Percentiles rank a stretch among this genome's conserved stretches.
Evolutionary conservation across 345 rosid genomes (phyloP).

Genomic region (Lepidium aucheri): DNA sequence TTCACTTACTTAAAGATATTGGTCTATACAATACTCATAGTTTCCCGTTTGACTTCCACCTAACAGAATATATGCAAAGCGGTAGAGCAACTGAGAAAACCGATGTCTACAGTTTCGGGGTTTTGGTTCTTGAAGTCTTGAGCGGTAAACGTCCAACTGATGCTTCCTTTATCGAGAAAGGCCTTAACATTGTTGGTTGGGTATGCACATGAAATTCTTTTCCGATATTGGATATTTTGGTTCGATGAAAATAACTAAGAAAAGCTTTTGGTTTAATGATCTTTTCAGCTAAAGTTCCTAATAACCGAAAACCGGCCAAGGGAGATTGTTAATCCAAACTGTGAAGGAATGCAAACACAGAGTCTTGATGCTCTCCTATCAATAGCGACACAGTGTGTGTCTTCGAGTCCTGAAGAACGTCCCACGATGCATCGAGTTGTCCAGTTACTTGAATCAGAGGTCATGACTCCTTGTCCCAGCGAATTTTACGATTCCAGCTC

Average conservation of each 20-base stretch:
- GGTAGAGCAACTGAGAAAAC: conserved; percentile 99
- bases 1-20: not conserved
- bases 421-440: conserved; percentile 97
- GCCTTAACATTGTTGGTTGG: conserved; percentile 98
- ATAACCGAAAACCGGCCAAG: conserved; percentile 58
- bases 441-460: conserved; percentile 89
- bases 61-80: conserved; percentile 93
- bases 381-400: conserved; percentile 74
- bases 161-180: conserved; percentile 94
- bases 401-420: conserved; percentile 74
- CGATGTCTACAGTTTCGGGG: conserved; percentile 95
- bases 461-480: conserved; percentile 98
- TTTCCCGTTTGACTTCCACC: not conserved
- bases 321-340: conserved; percentile 62
- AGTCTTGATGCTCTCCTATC: conserved; percentile 78
- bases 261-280: not conserved
- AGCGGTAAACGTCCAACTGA: conserved; percentile 98
- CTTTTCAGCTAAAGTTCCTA: conserved; percentile 74
- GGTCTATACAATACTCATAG: not conserved
- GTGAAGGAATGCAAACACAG: conserved; percentile 72
- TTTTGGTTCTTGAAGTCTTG: conserved; percentile 82
- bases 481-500: conserved; percentile 92
- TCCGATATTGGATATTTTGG: not conserved
- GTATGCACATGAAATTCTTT: conserved; percentile 34
- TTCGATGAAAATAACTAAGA: not conserved